These are phyloP conservation scores for Triangularia setosa DNA, from an alignment of 2,329 filamentous ascomycete species.

Conservation along the genomic window DNA sequence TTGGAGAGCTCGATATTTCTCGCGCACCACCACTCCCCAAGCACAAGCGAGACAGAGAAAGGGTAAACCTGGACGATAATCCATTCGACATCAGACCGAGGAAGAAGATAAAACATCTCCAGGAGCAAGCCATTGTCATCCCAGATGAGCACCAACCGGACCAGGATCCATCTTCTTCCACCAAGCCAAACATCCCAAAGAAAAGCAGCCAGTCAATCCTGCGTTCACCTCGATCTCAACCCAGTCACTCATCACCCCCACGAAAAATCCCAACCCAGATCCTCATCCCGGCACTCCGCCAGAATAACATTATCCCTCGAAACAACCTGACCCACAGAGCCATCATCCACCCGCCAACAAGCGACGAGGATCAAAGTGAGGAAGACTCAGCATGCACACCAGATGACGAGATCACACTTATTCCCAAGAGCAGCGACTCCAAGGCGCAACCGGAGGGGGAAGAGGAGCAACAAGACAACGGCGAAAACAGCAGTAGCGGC, in stretches of 20 bases:
- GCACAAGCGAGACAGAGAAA: conserved; percentile 3
- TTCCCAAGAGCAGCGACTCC: not conserved
- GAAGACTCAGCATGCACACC: not conserved
- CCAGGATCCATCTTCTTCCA: too few species aligned
- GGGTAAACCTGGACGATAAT: conserved; percentile 10
- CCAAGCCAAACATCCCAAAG: not conserved
- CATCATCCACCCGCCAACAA: not conserved
- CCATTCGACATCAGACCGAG: conserved; percentile 9
- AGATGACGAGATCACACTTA: not conserved
- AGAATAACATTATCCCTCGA: not conserved
- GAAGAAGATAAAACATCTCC: conserved; percentile 11
- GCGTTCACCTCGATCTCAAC: not conserved
- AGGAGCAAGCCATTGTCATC: not conserved
- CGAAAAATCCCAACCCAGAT: not conserved
- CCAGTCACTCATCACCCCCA: not conserved
- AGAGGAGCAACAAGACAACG: not conserved
- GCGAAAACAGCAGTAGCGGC: too few species aligned
- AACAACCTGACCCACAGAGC: not conserved
- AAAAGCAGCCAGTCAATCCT: not conserved
- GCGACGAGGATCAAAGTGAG: not conserved
- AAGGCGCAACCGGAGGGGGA: too few species aligned
- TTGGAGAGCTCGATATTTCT: not conserved
- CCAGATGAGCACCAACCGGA: too few species aligned
- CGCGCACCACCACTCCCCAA: not conserved
- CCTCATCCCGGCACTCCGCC: not conserved